phyloP scores from a whole-genome alignment of 345 rosid genomes.

The Camelina neglecta region DNA sequence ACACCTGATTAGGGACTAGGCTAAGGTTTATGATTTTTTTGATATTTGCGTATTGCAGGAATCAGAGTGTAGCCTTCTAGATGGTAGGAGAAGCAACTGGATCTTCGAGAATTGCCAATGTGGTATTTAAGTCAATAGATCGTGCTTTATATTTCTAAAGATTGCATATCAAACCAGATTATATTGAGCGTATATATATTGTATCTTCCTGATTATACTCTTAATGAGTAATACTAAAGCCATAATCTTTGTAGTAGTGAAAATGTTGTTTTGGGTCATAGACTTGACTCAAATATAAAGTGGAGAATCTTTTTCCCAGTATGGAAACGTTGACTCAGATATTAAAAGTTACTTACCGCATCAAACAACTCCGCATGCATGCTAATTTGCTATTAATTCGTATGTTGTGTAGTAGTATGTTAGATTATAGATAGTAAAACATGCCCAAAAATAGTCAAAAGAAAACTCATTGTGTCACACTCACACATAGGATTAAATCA shows the following conservation, averaged over 20 bases:
- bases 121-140: background rate
- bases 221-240: background rate
- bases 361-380: no score
- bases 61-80: constrained; percentile 11
- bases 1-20: background rate
- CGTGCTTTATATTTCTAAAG: background rate
- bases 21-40: background rate
- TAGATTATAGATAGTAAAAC: no score
- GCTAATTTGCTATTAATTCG: no score
- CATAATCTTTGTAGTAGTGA: background rate
- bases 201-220: constrained; percentile 21
- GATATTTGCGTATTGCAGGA: constrained; percentile 18
- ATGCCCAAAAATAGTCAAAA: no score
- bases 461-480: no score
- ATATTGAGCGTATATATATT: no score
- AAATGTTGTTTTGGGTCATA: background rate
- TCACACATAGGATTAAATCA: no score
- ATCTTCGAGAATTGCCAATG: background rate
- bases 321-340: no score
- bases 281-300: background rate
- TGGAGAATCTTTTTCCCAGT: no score
- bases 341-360: no score
- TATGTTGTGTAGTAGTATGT: no score
- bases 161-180: constrained; percentile 1
- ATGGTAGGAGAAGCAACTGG: constrained; percentile 10